Evolutionary conservation across 2,329 filamentous ascomycete genomes (phyloP), one percentile per base, ranked within the genome.

Genomic region (Fusarium torreyae): DNA sequence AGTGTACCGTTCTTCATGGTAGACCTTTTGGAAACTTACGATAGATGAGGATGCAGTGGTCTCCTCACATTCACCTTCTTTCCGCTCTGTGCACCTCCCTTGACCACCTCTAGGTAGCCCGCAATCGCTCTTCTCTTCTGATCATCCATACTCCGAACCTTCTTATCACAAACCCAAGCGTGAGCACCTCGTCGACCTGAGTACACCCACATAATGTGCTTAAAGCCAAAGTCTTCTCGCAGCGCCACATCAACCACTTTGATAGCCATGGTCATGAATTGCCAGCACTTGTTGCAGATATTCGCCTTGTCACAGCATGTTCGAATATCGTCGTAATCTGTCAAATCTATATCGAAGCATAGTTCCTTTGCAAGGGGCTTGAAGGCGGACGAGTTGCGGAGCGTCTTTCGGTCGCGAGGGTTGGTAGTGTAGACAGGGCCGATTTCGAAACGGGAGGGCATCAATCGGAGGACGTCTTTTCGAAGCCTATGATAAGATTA

Each of bases 311-410:
- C 90, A 79, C 96, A 99, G 82, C 96, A 99, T 28, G 94, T 98
- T 72, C 96, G 91, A 69, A 99, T 93, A 70, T 97, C 94, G 78
- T 99, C 96, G 81, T 99, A 99, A 82, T 98, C 96, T 56, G 96
- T 98, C 88, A 99, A 88, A 87, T 99, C 96, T 75, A 99, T 98
- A 91, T 99, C 96, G 80, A 99, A 98, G 74, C 97, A 97, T 39
- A 99, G 84, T 79, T 99, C 96, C 79, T 99, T 99, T 57, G 92
- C 88, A 33, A 98, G 80, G 0, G 96, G 95, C 68, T 91, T 92
- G 82, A 99, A 98, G 10, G 93, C 89, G 48, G 89, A 89, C 36
- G 91, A 88, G 79, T 94, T 95, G 54, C 91, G 89, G 34, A 98
- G 81, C 0, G 91, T 91, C 82, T 98, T 99, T 75, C 95, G 91